These are phyloP conservation scores for Davidsoniella eucalypti DNA, from an alignment of 2,329 filamentous ascomycete species.

Conservation along the genomic window DNA sequence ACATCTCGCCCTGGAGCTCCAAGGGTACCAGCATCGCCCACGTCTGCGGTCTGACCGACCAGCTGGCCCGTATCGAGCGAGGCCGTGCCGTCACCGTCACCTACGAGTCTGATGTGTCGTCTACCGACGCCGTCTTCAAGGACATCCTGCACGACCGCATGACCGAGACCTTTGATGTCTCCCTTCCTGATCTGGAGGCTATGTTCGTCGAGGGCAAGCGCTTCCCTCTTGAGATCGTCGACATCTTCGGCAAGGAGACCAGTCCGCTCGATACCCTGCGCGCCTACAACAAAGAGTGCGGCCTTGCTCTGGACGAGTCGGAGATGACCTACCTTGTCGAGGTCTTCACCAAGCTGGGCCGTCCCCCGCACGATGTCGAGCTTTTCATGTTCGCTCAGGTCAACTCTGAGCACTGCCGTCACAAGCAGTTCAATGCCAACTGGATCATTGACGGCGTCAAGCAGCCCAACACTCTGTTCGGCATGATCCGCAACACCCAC, in stretches of 20 bases:
- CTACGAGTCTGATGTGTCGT: constrained; percentile 28
- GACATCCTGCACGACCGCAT: constrained; percentile 82
- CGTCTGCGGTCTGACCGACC: constrained; percentile 63
- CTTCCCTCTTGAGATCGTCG: constrained; percentile 53
- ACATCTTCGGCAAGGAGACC: constrained; percentile 49
- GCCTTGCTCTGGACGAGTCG: constrained; percentile 69
- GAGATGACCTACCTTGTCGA: constrained; percentile 94
- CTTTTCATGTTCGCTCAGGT: constrained; percentile 99
- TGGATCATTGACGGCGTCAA: constrained; percentile 84
- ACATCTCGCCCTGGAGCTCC: constrained; percentile 93
- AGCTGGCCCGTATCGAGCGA: constrained; percentile 67
- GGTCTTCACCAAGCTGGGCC: constrained; percentile 27
- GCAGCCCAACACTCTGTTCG: constrained; percentile 71
- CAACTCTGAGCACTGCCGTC: constrained; percentile 81
- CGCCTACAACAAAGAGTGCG: constrained; percentile 68
- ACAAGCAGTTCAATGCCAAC: constrained; percentile 89
- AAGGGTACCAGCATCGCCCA: constrained; percentile 88
- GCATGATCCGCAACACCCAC: constrained; percentile 95
- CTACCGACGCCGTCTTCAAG: constrained; percentile 35
- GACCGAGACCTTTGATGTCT: constrained; percentile 65
- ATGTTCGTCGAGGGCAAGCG: constrained; percentile 62
- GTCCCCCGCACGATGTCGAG: constrained; percentile 65
- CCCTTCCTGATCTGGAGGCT: constrained; percentile 48
- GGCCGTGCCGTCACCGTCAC: constrained; percentile 60
- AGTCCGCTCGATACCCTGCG: constrained; percentile 57